Percentiles rank a stretch among this genome's conserved stretches.
Conservation (phyloP, 345 rosid species). For the Citrus australasica region DNA sequence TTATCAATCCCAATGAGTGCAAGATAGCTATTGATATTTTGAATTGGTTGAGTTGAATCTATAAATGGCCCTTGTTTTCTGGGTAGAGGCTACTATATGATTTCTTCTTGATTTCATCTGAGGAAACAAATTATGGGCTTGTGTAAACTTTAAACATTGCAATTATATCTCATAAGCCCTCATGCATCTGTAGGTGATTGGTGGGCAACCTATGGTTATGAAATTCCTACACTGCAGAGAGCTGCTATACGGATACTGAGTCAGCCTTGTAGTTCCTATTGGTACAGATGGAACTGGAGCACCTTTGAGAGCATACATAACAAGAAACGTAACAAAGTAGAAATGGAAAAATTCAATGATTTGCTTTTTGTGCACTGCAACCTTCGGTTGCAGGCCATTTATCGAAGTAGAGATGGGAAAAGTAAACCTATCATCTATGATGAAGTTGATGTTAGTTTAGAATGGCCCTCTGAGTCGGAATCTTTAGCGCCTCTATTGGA, state of each 20-base stretch:
- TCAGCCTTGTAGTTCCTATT: conserved; percentile 48
- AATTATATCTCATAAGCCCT: background rate
- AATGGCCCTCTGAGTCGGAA: conserved; percentile 53
- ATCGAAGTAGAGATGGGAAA: conserved; percentile 28
- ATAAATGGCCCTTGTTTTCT: background rate
- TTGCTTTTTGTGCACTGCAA: conserved; percentile 50
- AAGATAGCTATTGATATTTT: background rate
- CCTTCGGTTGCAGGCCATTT: conserved; percentile 48
- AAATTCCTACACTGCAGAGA: conserved; percentile 49
- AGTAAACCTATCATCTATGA: conserved; percentile 40
- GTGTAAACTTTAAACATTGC: background rate
- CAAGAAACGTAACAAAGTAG: conserved; percentile 31
- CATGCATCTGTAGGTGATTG: conserved; percentile 41
- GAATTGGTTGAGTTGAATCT: background rate
- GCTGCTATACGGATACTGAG: conserved; percentile 43
- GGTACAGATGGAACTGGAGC: conserved; percentile 51
- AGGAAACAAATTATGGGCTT: background rate
- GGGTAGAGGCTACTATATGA: conserved; percentile 8
- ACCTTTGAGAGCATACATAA: conserved; percentile 38
- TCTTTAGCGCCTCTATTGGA: conserved; percentile 37
- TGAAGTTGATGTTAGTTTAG: conserved; percentile 51
- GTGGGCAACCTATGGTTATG: conserved; percentile 55
- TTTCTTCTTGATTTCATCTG: background rate
- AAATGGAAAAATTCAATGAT: conserved; percentile 32
- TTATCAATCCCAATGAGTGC: background rate